Percentiles rank a stretch among this genome's conserved stretches.
Conservation (phyloP, 805 yeast species). For the Candida xiaguanensis region DNA sequence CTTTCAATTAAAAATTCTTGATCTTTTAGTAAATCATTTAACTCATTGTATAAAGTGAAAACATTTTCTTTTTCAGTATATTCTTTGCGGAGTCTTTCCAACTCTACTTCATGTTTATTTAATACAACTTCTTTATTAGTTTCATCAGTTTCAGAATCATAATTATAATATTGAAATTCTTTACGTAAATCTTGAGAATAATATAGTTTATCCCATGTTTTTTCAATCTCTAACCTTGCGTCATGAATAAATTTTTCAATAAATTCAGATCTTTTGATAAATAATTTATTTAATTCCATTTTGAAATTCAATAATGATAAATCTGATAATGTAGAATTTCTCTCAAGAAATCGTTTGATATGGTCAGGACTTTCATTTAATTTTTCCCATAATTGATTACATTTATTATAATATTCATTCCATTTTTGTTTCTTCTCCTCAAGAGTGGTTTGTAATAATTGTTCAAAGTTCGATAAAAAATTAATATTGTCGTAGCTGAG, state of each 20-base stretch:
- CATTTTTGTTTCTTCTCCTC: slow-evolving; percentile 33
- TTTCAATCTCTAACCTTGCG: slow-evolving; percentile 55
- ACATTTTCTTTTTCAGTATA: slow-evolving; percentile 51
- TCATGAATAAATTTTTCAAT: slow-evolving; percentile 67
- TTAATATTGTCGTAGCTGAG: slow-evolving; percentile 30
- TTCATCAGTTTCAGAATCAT: slow-evolving; percentile 27
- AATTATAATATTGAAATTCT: slow-evolving; percentile 41
- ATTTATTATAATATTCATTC: slow-evolving; percentile 33
- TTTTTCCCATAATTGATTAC: slow-evolving; percentile 53
- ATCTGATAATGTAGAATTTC: slow-evolving; percentile 46
- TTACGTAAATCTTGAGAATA: slow-evolving; percentile 50
- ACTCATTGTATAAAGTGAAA: slow-evolving; percentile 50
- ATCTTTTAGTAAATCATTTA: slow-evolving; percentile 56
- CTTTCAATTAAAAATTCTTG: slow-evolving; percentile 63
- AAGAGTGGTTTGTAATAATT: slow-evolving; percentile 29
- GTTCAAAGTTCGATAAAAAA: slow-evolving; percentile 27
- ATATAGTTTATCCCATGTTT: slow-evolving; percentile 60
- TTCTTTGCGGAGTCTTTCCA: slow-evolving; percentile 47
- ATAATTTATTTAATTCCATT: slow-evolving; percentile 54
- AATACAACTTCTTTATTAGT: slow-evolving; percentile 59
- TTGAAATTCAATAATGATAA: slow-evolving; percentile 48
- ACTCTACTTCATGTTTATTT: slow-evolving; percentile 61
- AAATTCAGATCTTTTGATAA: slow-evolving; percentile 55
- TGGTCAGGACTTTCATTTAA: slow-evolving; percentile 45
- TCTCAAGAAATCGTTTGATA: slow-evolving; percentile 39